Evolutionary conservation across 495 filamentous ascomycete species (phyloP).

Genomic region (Neurospora sp.): DNA sequence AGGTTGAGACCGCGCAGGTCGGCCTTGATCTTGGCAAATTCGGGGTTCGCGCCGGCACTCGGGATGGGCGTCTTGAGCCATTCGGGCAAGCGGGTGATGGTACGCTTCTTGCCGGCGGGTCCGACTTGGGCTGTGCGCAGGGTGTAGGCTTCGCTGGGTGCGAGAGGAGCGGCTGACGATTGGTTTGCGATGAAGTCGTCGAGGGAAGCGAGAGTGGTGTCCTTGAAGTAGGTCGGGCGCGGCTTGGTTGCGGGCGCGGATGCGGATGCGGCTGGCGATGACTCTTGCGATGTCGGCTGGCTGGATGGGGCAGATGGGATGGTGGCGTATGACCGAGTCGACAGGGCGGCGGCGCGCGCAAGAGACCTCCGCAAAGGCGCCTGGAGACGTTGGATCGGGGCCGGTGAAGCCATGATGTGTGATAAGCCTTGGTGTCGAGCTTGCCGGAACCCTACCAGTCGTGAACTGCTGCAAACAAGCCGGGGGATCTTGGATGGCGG

Average conservation of each 20-base stretch:
- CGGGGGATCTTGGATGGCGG: background rate
- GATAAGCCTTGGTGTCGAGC: background rate
- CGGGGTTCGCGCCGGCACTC: slow-evolving; percentile 49
- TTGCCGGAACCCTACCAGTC: background rate
- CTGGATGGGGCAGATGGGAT: slow-evolving; percentile 14
- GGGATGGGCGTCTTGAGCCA: slow-evolving; percentile 98
- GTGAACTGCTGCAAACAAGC: background rate
- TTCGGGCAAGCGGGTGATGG: slow-evolving; percentile 80
- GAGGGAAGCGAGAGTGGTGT: slow-evolving; percentile 79
- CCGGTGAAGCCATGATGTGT: slow-evolving; percentile 18
- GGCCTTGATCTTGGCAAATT: slow-evolving; percentile 87
- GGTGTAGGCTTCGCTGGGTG: slow-evolving; percentile 49
- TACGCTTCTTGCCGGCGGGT: slow-evolving; percentile 68
- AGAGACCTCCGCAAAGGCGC: slow-evolving; percentile 22
- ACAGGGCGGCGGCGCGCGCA: slow-evolving; percentile 12
- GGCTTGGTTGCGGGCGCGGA: slow-evolving; percentile 12
- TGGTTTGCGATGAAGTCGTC: slow-evolving; percentile 62
- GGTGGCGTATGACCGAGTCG: slow-evolving; percentile 20
- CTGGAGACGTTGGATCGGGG: slow-evolving; percentile 21
- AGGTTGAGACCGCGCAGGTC: slow-evolving; percentile 83
- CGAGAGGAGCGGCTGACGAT: slow-evolving; percentile 27
- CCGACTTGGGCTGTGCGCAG: slow-evolving; percentile 72
- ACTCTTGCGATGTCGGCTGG: slow-evolving; percentile 4
- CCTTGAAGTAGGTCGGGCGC: slow-evolving; percentile 64
- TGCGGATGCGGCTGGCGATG: slow-evolving; percentile 1